These are phyloP conservation scores for Carallia brachiata DNA, from an alignment of 345 rosid species.

Conservation along the genomic window DNA sequence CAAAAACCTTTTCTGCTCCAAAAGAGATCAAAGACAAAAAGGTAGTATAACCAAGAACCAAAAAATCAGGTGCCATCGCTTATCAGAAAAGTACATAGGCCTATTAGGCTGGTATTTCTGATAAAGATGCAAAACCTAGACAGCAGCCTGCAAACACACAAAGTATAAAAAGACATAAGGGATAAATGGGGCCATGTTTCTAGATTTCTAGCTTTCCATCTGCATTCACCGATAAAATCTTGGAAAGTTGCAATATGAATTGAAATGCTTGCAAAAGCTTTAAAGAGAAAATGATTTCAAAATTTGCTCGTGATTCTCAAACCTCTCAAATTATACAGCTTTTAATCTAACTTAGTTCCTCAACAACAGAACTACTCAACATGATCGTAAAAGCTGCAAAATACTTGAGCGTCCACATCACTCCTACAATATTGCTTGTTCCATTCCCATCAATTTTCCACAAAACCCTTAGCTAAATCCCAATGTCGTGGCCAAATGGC, in stretches of 20 bases:
- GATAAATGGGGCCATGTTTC: background rate
- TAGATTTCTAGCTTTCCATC: background rate
- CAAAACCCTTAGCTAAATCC: too few species aligned
- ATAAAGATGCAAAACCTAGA: background rate
- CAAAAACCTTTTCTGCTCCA: background rate
- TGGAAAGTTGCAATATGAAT: background rate
- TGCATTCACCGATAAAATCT: background rate
- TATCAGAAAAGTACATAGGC: background rate
- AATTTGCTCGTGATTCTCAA: too few species aligned
- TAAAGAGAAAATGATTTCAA: background rate
- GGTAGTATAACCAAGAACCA: too few species aligned
- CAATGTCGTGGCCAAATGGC: too few species aligned
- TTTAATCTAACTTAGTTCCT: too few species aligned
- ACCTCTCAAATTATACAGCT: too few species aligned
- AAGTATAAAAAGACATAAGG: background rate
- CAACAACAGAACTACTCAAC: too few species aligned
- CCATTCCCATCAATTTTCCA: too few species aligned
- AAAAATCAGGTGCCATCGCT: background rate
- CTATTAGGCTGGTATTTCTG: background rate
- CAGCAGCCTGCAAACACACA: background rate
- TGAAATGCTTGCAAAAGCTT: background rate
- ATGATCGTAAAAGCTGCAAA: too few species aligned
- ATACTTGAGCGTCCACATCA: too few species aligned
- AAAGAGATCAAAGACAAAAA: conserved; percentile 1
- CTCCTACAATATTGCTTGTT: too few species aligned